phyloP scores from a whole-genome alignment of 192 early-diverging fungal genomes.

The Mortierella antarctica region DNA sequence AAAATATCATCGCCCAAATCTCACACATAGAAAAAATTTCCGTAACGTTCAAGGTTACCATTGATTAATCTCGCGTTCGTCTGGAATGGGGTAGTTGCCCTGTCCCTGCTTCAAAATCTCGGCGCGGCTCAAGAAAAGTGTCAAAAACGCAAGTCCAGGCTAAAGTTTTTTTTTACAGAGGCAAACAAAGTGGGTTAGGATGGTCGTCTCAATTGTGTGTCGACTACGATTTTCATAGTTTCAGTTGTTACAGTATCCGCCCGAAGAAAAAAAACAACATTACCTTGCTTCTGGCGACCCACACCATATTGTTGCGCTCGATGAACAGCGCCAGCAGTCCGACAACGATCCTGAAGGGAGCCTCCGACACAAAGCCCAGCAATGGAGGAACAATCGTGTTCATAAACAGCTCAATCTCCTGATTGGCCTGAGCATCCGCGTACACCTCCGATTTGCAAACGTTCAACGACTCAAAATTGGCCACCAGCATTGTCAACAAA shows the following conservation, averaged over 20 bases:
- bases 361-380: slow-evolving; percentile 82
- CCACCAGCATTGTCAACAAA: slow-evolving; percentile 79
- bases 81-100: slow-evolving; percentile 62
- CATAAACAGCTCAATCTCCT: slow-evolving; percentile 90
- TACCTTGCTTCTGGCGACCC: slow-evolving; percentile 83
- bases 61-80: slow-evolving; percentile 63
- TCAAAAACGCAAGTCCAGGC: slow-evolving; percentile 89
- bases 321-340: slow-evolving; percentile 84
- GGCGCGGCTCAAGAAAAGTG: slow-evolving; percentile 89
- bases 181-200: background rate
- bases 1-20: too few relatives aligned
- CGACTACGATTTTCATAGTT: background rate
- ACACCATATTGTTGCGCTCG: slow-evolving; percentile 89
- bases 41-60: slow-evolving; percentile 51
- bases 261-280: background rate
- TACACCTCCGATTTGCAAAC: slow-evolving; percentile 70
- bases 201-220: background rate
- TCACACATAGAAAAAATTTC: background rate
- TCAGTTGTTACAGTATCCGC: background rate
- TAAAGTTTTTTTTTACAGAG: background rate
- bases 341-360: slow-evolving; percentile 85
- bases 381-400: slow-evolving; percentile 88
- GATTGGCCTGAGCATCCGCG: slow-evolving; percentile 55
- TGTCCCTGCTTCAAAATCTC: slow-evolving; percentile 87
- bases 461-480: slow-evolving; percentile 78